Evolutionary conservation across 768 basidiomycete genomes (phyloP), one percentile per base, ranked within the genome.

Genomic region (Tricholoma matsutake): DNA sequence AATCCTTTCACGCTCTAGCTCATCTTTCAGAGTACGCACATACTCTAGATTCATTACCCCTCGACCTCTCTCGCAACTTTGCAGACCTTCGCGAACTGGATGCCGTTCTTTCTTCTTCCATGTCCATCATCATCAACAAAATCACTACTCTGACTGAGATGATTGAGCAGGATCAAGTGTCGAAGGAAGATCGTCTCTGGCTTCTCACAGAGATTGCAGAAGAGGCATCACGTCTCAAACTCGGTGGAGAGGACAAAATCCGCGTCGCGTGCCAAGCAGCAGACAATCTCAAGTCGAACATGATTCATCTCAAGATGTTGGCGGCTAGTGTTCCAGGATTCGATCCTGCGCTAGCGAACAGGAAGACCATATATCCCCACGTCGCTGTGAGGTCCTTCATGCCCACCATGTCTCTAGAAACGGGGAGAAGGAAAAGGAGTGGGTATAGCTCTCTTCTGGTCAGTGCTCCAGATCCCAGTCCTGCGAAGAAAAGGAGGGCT

Each of bases 71-170:
- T 11, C 88, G 93, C 74, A 89, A 87, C 75, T 92, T 97, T 73
- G 92, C 91, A 10, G 97, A 99, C 81, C 86, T 99, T 57, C 92
- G 95, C 64, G 97, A 99, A 77, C 91, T 99, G 76, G 97, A 98
- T 74, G 97, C 96, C 60, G 97, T 99, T 61, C 85, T 99, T 66
- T 95, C 94, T 66, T 81, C 91, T 47, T 93, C 93, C 63, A 90
- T 96, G 75, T 73, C 86, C 64, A 80, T 84, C 65, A 89, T 99
- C 70, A 94, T 91, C 60, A 67, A 81, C 49, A 94, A 94, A 75
- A 88, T 98, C 64, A 81, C 84, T 60, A 71, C 74, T 39, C 88
- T 99, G 65, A 89, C 87, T 41, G 70, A 78, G 60, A 86, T 92
- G 83, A 86, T 97, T 69, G 87, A 93, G 70, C 78, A 83, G 60